Conservation (phyloP, 495 filamentous ascomycete species). For the Margaritispora aquatica region DNA sequence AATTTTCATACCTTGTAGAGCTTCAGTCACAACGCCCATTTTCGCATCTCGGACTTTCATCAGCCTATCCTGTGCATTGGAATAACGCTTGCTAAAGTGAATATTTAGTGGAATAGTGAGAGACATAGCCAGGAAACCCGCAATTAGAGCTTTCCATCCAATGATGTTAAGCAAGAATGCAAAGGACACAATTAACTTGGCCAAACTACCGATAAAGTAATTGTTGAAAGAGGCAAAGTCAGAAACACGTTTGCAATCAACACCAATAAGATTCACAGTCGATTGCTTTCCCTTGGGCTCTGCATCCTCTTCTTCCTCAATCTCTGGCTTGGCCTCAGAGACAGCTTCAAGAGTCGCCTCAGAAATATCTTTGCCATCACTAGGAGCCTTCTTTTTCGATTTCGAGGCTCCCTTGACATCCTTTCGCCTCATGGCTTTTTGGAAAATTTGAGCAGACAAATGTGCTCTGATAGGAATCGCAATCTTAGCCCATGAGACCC, state of each 20-base stretch:
- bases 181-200: conserved; percentile 59
- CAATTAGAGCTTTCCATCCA: conserved; percentile 63
- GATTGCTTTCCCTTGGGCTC: conserved; percentile 64
- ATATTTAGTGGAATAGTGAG: conserved; percentile 65
- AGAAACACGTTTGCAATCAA: conserved; percentile 68
- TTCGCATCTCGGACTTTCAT: conserved; percentile 80
- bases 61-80: conserved; percentile 57
- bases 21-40: conserved; percentile 72
- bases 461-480: conserved; percentile 62
- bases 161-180: conserved; percentile 61
- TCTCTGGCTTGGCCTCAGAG: conserved; percentile 21
- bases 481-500: conserved; percentile 58
- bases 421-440: conserved; percentile 73
- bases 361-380: conserved; percentile 3
- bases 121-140: conserved; percentile 59
- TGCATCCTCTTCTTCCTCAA: conserved; percentile 45
- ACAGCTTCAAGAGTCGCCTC: conserved; percentile 5
- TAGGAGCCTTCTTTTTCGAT: conserved; percentile 29
- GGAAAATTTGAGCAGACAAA: conserved; percentile 66
- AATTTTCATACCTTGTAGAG: conserved; percentile 32
- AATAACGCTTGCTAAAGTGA: conserved; percentile 60
- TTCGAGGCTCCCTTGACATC: conserved; percentile 56
- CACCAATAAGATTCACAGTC: conserved; percentile 72
- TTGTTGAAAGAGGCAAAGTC: conserved; percentile 64
- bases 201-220: conserved; percentile 52